These are phyloP conservation scores for Ascocoryne sarcoides DNA, from an alignment of 2,329 filamentous ascomycete genomes.

Conservation along the genomic window DNA sequence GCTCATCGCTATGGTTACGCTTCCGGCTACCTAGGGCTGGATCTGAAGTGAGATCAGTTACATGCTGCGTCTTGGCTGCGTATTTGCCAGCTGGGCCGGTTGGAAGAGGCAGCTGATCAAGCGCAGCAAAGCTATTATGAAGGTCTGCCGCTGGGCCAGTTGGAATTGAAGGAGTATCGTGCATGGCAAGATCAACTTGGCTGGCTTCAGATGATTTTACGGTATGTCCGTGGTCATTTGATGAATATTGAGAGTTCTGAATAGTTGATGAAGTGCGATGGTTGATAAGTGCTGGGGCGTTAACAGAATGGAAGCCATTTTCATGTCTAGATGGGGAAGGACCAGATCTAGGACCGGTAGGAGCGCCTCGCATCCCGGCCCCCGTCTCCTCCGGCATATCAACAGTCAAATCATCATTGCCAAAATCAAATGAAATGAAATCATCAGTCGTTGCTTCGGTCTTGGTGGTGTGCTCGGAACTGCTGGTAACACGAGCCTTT, in stretches of 20 bases:
- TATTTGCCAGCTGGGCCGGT: constrained; percentile 1
- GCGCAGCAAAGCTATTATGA: background rate
- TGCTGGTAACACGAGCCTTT: constrained; percentile 66
- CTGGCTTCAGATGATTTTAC: background rate
- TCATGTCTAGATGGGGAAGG: background rate
- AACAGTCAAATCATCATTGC: constrained; percentile 33
- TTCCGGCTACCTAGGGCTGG: constrained; percentile 58
- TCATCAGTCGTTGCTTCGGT: constrained; percentile 59
- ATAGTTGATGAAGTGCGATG: background rate
- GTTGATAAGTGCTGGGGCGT: background rate
- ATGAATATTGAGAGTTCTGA: background rate
- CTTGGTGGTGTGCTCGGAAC: constrained; percentile 36
- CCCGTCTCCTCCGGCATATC: constrained; percentile 9
- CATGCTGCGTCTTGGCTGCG: constrained; percentile 4
- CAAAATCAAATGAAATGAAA: constrained; percentile 79
- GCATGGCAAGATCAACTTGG: too few relatives aligned
- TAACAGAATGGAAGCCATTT: background rate
- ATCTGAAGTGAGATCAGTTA: constrained; percentile 28
- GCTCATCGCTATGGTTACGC: constrained; percentile 61
- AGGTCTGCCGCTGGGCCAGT: background rate
- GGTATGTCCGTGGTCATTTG: background rate
- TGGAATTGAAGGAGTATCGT: background rate
- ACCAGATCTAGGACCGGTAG: constrained; percentile 18
- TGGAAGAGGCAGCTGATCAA: background rate
- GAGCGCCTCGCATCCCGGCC: constrained; percentile 20